These are phyloP conservation scores for Aspergillus homomorphus DNA, from an alignment of 495 filamentous ascomycete species.

Conservation along the genomic window DNA sequence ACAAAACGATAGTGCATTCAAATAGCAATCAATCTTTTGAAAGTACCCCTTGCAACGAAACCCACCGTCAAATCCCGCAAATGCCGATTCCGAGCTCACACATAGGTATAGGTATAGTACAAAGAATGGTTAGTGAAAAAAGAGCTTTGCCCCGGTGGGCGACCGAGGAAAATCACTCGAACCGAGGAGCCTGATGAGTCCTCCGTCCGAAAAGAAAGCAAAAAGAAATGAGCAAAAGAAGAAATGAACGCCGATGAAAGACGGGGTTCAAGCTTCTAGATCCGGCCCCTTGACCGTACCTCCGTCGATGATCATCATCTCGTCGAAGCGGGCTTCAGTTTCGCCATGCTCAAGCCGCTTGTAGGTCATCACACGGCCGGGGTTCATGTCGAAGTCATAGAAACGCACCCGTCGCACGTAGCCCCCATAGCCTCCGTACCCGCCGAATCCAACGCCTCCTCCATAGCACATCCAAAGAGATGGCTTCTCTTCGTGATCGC, in stretches of 20 bases:
- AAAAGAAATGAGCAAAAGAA: constrained; percentile 18
- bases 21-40: no score
- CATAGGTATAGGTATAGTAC: background rate
- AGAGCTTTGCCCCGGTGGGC: no score
- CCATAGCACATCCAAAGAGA: constrained; percentile 99
- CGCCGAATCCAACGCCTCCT: constrained; percentile 84
- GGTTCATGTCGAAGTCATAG: constrained; percentile 90
- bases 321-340: constrained; percentile 67
- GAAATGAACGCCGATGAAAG: background rate
- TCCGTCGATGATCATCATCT: constrained; percentile 83
- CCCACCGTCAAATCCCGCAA: background rate
- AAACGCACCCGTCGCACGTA: constrained; percentile 81
- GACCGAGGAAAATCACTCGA: background rate
- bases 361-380: constrained; percentile 82
- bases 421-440: constrained; percentile 85
- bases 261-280: background rate
- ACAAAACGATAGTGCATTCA: no score
- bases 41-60: no score
- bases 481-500: constrained; percentile 47
- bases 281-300: constrained; percentile 54
- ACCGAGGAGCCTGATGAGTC: background rate
- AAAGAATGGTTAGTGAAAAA: background rate
- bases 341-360: constrained; percentile 86
- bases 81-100: background rate
- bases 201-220: background rate